Base-by-base conservation (phyloP, 345 rosid species). In the Microcos paniculata region DNA sequence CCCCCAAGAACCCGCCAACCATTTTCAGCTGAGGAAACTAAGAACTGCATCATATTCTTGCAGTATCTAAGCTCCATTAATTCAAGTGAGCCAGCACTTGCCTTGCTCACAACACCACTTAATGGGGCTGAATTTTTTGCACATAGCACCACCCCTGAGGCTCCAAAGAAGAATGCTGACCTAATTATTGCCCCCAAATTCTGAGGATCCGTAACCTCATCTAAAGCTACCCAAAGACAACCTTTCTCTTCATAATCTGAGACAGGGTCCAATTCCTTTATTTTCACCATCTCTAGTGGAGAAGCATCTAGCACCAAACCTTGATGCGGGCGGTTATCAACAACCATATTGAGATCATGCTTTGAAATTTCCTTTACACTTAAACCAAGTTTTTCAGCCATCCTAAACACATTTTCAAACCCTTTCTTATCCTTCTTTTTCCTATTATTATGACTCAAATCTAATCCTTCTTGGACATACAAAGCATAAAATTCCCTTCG, bases 1-100 rank as follows among this genome's bases (percentile, higher is more conserved):
- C 92, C 96, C 31, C 98, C 99, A 70, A 96, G 79, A 72, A 96
- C 95, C 71, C 95, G 91, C 99, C 98, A 96, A 4, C 99, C 98
- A 43, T 90, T 96, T 64, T 92, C 94, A 57, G 98, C 88, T 2
- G 99, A 96, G 21, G 90, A 81, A 72, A 85, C 78, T 59, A 93
- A 83, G 80, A 93, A 96, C 77, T 96, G 98, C 99, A 96, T 96
- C 99, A 93, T 96, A 79, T 92, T 96, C 85, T 88, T 96, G 82
- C 99, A 96, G 82, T 88, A 96, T 74, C 98, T 82, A 73, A 93
- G 90, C 88, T 96, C 99, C 96, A 92, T 90, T 42, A 93, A 72
- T 82, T 96, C 98, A 23, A 96, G 91, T 0, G 98, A 92, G 46
- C 98, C 97, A 62, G 99, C 98, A 21, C 99, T 96, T 57, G 98